phyloP scores from a whole-genome alignment of 306 rosid genomes.

The apple (Malus domestica) region ASM211411v1 NC_041799.1:30874501-30875000 shows the following conservation, averaged over 20 bases:
- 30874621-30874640: not conserved
- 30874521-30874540: not conserved
- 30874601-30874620: not conserved
- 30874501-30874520: too few species aligned
- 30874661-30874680: not conserved
- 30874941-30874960: too few species aligned
- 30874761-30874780: not conserved
- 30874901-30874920: too few species aligned
- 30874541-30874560: not conserved
- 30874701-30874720: not conserved
- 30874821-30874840: too few species aligned
- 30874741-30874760: not conserved
- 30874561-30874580: not conserved
- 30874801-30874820: too few species aligned
- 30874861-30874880: rapidly evolving
- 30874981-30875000: too few species aligned
- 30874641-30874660: not conserved
- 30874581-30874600: not conserved
- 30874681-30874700: not conserved
- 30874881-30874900: too few species aligned
- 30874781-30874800: not conserved
- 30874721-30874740: not conserved
- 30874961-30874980: too few species aligned
- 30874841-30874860: too few species aligned
- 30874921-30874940: too few species aligned